These are phyloP conservation scores for Penicillium sp. DNA, from an alignment of 2,329 filamentous ascomycete species.

Conservation along the genomic window DNA sequence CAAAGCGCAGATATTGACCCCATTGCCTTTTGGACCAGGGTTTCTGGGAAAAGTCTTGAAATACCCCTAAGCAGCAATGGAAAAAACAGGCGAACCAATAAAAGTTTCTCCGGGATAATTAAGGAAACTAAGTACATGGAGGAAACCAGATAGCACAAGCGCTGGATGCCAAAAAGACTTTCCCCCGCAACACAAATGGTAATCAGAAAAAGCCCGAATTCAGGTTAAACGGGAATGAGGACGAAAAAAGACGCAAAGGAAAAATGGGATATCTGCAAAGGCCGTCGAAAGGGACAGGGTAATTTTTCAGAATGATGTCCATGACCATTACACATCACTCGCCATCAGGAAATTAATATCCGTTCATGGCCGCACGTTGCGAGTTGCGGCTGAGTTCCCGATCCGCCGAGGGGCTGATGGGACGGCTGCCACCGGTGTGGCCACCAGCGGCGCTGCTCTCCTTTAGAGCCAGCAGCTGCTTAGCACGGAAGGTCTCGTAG, in stretches of 20 bases:
- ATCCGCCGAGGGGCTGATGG: slow-evolving; percentile 93
- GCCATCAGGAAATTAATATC: slow-evolving; percentile 66
- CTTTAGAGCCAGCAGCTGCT: slow-evolving; percentile 96
- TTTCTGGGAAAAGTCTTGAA: background rate
- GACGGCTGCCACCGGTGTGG: slow-evolving; percentile 71
- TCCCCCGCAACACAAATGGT: slow-evolving; percentile 28
- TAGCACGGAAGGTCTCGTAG: slow-evolving; percentile 99
- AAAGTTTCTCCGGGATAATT: slow-evolving; percentile 31
- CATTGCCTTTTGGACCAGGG: background rate
- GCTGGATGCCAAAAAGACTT: slow-evolving; percentile 30
- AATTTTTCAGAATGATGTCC: slow-evolving; percentile 25
- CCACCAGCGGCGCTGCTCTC: slow-evolving; percentile 87
- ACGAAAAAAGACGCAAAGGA: slow-evolving; percentile 25
- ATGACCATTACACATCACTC: slow-evolving; percentile 21
- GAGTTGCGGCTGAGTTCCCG: slow-evolving; percentile 95
- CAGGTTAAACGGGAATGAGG: slow-evolving; percentile 20
- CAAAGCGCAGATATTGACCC: slow-evolving; percentile 14
- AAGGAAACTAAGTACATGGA: slow-evolving; percentile 40
- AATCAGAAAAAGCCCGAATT: slow-evolving; percentile 26
- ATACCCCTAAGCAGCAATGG: background rate
- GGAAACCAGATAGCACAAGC: slow-evolving; percentile 25
- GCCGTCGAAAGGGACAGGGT: slow-evolving; percentile 29
- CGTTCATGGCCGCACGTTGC: slow-evolving; percentile 98
- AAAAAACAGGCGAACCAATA: background rate
- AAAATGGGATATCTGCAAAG: slow-evolving; percentile 43